Base-by-base conservation (phyloP, 768 basidiomycete species). In the Tylopilus rubrobrunneus region DNA sequence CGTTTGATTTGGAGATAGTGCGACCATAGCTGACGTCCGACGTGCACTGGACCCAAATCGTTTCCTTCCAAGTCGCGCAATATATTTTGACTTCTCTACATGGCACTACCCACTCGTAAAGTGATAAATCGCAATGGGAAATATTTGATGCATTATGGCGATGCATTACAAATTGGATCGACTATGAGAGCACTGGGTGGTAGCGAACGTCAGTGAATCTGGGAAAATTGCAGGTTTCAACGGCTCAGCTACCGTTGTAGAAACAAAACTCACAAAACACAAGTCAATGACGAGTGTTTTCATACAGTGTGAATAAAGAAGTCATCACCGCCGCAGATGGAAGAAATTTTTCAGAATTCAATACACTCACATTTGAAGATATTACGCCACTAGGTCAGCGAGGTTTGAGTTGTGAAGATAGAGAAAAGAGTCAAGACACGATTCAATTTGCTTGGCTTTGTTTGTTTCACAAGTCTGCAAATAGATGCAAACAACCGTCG, bases 201-300 rank as follows among this genome's bases (percentile, higher is more conserved):
- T 8, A 23, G 4, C 23, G 25, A 6, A 33, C 7, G 40, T 68
- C 15, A 67, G 65, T 27, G 17, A 48, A 40, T 27, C 9, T 0
- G 28, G 56, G 31, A 21, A 23, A n/a, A 33, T 8, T 19, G 10
- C 5, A 28, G 44, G 42, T 45, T 44, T 40, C 33, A 56, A 59
- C 28, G 47, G 76, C 71, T 89, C 86, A 89, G 86, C 78, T 89
- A 89, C 86, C 87, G 86, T 89, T 88, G 87, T 89, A 88, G 84
- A 81, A 76, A 62, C 6, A 48, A 72, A 69, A 76, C 67, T 83
- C 84, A 83, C 64, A 51, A 77, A 76, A 67, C 73, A 69, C 64
- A 68, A 70, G 69, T 62, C 68, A 55, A 49, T 71, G 68, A 67
- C 61, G 66, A 62, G 69, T 68, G 68, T 66, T 73, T 79, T 89